Base-by-base conservation (phyloP, 192 early-diverging fungal species). In the Diversispora epigaea region DNA sequence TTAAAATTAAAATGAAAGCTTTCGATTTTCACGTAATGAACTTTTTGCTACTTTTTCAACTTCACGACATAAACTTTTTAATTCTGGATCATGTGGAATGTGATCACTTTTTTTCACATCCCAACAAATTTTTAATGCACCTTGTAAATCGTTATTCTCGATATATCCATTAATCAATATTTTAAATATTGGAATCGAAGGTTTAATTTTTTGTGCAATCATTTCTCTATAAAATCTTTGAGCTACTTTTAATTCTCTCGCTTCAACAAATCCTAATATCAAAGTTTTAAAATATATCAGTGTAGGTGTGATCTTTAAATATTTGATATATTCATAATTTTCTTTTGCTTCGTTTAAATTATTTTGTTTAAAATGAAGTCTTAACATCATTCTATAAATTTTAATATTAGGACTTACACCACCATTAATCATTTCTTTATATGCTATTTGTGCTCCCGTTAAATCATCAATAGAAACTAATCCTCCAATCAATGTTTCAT, bases 371-470 rank as follows among this genome's bases (percentile, higher is more conserved):
- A 74, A 17, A 41, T 39, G 47, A 15, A 5, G 58, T 47, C 63
- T 56, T 50, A 74, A 58, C 44, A 74, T 63, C n/a, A 40, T 56
- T n/a, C 25, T 17, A 19, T 52, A 52, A 52, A 71, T 71, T 45
- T 57, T 50, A 43, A 71, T 52, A 41, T 15, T 52, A 19, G 68
- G 68, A 41, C 1, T 41, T n/a, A 57, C 14, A 17, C 39, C n/a
- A 7, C 6, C 46, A n/a, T 17, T 32, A 17, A 64, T 15, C 72
- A 74, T 74, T 50, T 74, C 72, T 17, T 74, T 46, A 46, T 43
- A 63, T n/a, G 57, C 61, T n/a, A 44, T 15, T 74, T 74, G 14
- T 6, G 72, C 72, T 6, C 58, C 60, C 9, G 1, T 19, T 8
- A 49, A 47, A 47, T 74, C 72, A 25, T 17, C 50, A 4, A 14